Conservation (phyloP, 148 eudicot species). For the Amaranthus cruentus region DNA sequence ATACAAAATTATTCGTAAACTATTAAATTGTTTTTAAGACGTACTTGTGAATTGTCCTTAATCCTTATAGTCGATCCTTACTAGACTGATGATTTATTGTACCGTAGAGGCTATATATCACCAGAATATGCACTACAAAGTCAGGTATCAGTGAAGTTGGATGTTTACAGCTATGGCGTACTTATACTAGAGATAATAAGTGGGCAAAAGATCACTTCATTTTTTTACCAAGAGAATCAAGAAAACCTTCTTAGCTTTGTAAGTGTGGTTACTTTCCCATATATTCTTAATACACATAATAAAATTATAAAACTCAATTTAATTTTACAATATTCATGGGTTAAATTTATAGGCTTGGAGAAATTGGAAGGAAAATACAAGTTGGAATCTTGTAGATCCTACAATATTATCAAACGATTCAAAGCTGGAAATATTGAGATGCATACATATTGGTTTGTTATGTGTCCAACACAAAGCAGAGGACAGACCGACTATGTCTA, state of each 20-base stretch:
- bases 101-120: conserved; percentile 28
- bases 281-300: background rate
- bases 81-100: too few species aligned
- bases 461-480: conserved; percentile 36
- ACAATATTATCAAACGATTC: background rate
- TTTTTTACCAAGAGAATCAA: background rate
- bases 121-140: conserved; percentile 27
- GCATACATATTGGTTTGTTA: conserved; percentile 41
- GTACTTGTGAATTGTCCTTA: background rate
- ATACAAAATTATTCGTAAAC: background rate
- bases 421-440: conserved; percentile 27
- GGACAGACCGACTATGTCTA: conserved; percentile 40
- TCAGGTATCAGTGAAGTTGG: conserved; percentile 24
- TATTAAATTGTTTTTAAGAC: background rate
- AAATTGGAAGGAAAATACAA: conserved; percentile 11
- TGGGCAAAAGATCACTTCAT: conserved; percentile 18
- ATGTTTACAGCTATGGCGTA: conserved; percentile 32
- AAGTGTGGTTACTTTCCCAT: background rate
- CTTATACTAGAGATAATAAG: conserved; percentile 26
- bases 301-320: background rate
- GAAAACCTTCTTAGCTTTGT: conserved; percentile 17
- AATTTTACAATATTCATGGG: background rate
- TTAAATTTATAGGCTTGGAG: conserved; percentile 6
- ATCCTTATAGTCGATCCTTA: too few species aligned
- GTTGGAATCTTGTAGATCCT: conserved; percentile 15